phyloP scores from a whole-genome alignment of 768 basidiomycete genomes.

The Ramaria rubella region DNA sequence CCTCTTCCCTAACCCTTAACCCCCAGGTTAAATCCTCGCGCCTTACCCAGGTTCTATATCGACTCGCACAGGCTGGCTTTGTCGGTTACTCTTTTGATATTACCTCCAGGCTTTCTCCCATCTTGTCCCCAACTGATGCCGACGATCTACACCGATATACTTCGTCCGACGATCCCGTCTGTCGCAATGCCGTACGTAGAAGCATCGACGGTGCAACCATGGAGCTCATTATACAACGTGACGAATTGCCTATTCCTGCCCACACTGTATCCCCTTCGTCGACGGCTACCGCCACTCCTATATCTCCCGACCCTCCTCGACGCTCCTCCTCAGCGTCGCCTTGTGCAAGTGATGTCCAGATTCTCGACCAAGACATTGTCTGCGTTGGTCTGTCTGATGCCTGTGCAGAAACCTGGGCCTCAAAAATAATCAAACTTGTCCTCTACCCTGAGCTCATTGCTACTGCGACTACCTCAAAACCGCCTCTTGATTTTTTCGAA shows the following conservation, averaged over 20 bases:
- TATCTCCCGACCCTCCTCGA: background rate
- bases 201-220: background rate
- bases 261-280: background rate
- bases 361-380: slow-evolving; percentile 64
- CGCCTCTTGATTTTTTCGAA: background rate
- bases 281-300: slow-evolving; percentile 2
- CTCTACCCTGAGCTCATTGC: slow-evolving; percentile 59
- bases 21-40: slow-evolving; percentile 60
- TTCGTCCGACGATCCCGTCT: slow-evolving; percentile 25
- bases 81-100: slow-evolving; percentile 39
- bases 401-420: slow-evolving; percentile 61
- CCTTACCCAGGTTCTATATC: slow-evolving; percentile 53
- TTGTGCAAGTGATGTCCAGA: slow-evolving; percentile 48
- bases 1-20: background rate
- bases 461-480: background rate
- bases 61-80: slow-evolving; percentile 57
- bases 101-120: background rate
- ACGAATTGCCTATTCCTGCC: background rate
- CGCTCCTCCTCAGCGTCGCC: slow-evolving; percentile 45
- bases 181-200: slow-evolving; percentile 23
- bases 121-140: background rate
- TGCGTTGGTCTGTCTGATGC: slow-evolving; percentile 72
- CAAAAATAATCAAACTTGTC: slow-evolving; percentile 72
- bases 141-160: slow-evolving; percentile 11
- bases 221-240: background rate